These are phyloP conservation scores for Cadophora malorum DNA, from an alignment of 2,329 filamentous ascomycete species.

Conservation along the genomic window DNA sequence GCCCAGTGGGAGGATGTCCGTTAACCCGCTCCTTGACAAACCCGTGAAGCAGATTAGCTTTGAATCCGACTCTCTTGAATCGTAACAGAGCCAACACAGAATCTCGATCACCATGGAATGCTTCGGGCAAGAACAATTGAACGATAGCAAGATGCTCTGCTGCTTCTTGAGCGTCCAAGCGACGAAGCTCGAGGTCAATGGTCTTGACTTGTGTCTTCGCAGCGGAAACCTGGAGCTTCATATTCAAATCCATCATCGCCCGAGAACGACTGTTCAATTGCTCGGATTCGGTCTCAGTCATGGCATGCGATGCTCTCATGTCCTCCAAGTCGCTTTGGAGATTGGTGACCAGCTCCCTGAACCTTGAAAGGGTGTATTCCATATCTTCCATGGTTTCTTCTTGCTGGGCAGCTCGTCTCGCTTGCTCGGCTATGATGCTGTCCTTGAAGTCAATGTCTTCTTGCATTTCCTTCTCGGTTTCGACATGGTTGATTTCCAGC, in stretches of 20 bases:
- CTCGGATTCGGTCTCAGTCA: conserved; percentile 91
- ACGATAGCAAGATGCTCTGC: conserved; percentile 88
- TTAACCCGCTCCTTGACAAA: conserved; percentile 82
- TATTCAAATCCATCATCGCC: conserved; percentile 95
- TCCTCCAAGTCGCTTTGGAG: conserved; percentile 89
- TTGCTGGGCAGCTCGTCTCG: conserved; percentile 74
- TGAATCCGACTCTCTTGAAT: conserved; percentile 88
- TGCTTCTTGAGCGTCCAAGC: conserved; percentile 87
- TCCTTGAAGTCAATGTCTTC: conserved; percentile 93
- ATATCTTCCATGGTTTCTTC: conserved; percentile 84
- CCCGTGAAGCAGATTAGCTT: conserved; percentile 77
- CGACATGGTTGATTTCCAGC: conserved; percentile 89
- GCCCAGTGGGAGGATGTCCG: conserved; percentile 68
- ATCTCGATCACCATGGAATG: conserved; percentile 79
- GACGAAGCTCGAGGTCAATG: conserved; percentile 86
- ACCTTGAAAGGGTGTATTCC: conserved; percentile 87
- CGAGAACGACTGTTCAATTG: conserved; percentile 87
- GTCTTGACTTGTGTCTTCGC: conserved; percentile 93
- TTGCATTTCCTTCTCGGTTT: conserved; percentile 92
- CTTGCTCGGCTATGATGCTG: conserved; percentile 81
- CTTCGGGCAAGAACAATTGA: conserved; percentile 86
- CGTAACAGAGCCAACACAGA: conserved; percentile 88
- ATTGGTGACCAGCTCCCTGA: conserved; percentile 86
- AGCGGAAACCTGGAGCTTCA: conserved; percentile 89
- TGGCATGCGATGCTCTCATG: conserved; percentile 88